Percentiles rank a stretch among this genome's conserved stretches.
Evolutionary conservation across 2,329 filamentous ascomycete species (phyloP).

Genomic region (Fusarium keratoplasticum): DNA sequence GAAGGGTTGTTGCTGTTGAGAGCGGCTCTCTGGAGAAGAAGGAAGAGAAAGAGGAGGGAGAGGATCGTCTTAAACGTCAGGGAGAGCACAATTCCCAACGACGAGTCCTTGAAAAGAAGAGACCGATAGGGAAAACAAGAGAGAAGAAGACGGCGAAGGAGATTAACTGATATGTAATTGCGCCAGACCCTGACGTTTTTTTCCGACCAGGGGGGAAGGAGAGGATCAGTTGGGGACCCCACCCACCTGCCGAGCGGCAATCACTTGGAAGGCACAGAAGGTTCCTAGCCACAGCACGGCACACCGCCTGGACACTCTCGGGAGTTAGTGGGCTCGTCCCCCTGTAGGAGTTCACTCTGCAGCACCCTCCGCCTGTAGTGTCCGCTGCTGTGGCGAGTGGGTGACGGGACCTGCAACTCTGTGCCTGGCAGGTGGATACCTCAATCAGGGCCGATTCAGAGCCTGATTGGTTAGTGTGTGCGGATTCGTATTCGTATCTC

Average conservation of each 20-base stretch:
- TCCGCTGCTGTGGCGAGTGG: background rate
- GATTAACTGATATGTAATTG: constrained; percentile 49
- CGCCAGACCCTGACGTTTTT: constrained; percentile 42
- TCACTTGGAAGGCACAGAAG: background rate
- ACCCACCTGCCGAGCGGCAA: constrained; percentile 21
- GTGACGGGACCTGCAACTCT: constrained; percentile 6
- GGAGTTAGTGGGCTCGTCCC: constrained; percentile 5
- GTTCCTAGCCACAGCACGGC: constrained; percentile 11
- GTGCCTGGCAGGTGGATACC: constrained; percentile 29
- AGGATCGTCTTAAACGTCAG: constrained; percentile 18
- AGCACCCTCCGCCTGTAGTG: constrained; percentile 10
- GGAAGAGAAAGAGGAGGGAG: background rate
- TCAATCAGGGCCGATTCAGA: background rate
- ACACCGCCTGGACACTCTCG: constrained; percentile 33
- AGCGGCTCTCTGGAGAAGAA: background rate
- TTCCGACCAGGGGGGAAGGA: constrained; percentile 32
- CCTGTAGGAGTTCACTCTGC: constrained; percentile 8
- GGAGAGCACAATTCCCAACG: constrained; percentile 24
- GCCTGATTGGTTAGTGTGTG: constrained; percentile 19
- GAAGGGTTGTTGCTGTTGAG: constrained; percentile 3
- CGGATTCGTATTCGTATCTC: constrained; percentile 42
- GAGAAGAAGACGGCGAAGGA: constrained; percentile 41
- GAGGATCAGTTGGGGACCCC: constrained; percentile 26
- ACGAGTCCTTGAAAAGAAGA: constrained; percentile 31
- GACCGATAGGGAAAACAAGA: constrained; percentile 29